Percentiles rank a stretch among this genome's conserved stretches.
These are phyloP conservation scores for Dothistroma septosporum DNA, from an alignment of 2,329 filamentous ascomycete species.

Conservation along the genomic window DNA sequence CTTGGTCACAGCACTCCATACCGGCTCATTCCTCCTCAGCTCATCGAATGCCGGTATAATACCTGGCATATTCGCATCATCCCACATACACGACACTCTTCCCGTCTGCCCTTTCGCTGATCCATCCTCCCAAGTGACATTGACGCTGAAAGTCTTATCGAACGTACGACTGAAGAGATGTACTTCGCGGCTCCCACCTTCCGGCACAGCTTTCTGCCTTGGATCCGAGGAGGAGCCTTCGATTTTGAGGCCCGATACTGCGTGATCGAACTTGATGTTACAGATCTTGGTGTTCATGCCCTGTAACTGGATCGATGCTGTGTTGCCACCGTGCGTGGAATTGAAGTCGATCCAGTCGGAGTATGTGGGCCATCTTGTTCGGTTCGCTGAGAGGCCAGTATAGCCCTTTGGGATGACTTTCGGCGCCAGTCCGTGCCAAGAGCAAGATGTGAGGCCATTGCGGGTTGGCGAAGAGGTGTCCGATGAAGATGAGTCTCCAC, in stretches of 20 bases:
- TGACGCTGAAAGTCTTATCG: slow-evolving; percentile 70
- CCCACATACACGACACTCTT: slow-evolving; percentile 75
- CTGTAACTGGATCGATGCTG: slow-evolving; percentile 61
- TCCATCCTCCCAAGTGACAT: slow-evolving; percentile 58
- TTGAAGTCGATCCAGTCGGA: slow-evolving; percentile 63
- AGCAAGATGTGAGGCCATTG: slow-evolving; percentile 61
- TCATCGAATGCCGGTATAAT: slow-evolving; percentile 82
- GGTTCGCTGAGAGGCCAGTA: slow-evolving; percentile 10
- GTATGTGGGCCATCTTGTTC: slow-evolving; percentile 15
- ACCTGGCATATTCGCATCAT: slow-evolving; percentile 69
- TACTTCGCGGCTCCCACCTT: slow-evolving; percentile 62
- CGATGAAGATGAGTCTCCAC: slow-evolving; percentile 38
- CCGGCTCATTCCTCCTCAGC: slow-evolving; percentile 67
- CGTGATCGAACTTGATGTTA: slow-evolving; percentile 65
- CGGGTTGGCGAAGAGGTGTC: slow-evolving; percentile 43
- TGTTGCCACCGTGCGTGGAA: slow-evolving; percentile 44
- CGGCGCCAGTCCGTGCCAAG: slow-evolving; percentile 66
- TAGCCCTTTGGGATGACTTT: slow-evolving; percentile 50
- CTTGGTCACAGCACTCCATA: slow-evolving; percentile 77
- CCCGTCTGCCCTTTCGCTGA: slow-evolving; percentile 52
- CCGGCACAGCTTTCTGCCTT: slow-evolving; percentile 43
- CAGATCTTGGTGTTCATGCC: slow-evolving; percentile 77
- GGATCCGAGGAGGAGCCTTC: slow-evolving; percentile 38
- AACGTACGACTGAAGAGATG: slow-evolving; percentile 80
- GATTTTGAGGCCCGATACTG: slow-evolving; percentile 62